Conservation (phyloP, 1,284 basidiomycete genomes). For the Ceratobasidium theobromae region DNA sequence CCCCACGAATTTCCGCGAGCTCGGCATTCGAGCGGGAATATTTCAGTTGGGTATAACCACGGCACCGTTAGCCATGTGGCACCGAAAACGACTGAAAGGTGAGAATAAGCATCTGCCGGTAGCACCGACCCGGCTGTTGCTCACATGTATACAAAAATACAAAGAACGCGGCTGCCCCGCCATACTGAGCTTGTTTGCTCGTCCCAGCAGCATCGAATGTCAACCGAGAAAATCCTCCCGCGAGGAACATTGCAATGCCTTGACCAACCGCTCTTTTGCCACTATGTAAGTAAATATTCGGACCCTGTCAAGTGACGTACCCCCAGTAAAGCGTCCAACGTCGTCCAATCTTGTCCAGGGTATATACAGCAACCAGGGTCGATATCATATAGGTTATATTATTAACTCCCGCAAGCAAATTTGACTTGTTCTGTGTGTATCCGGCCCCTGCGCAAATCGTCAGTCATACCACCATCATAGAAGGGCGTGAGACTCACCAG, state of each 20-base stretch:
- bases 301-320: background rate
- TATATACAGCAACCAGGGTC: slow-evolving; percentile 50
- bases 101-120: background rate
- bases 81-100: slow-evolving; percentile 20
- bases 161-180: slow-evolving; percentile 53
- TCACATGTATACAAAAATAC: slow-evolving; percentile 50
- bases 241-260: slow-evolving; percentile 48
- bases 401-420: slow-evolving; percentile 38
- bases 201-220: slow-evolving; percentile 49
- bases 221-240: slow-evolving; percentile 50
- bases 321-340: slow-evolving; percentile 53
- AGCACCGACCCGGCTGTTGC: background rate
- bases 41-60: slow-evolving; percentile 34
- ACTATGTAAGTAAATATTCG: background rate
- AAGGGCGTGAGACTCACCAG: slow-evolving; percentile 49
- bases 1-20: slow-evolving; percentile 29
- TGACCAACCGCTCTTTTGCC: slow-evolving; percentile 43
- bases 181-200: slow-evolving; percentile 47
- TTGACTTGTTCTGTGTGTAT: slow-evolving; percentile 20
- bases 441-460: background rate
- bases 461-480: background rate
- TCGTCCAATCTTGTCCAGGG: slow-evolving; percentile 53
- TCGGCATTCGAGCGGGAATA: slow-evolving; percentile 32
- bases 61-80: slow-evolving; percentile 35
- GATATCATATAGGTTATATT: slow-evolving; percentile 50